Percentiles rank a stretch among this genome's conserved stretches.
Conservation (phyloP, 257 asterid genomes). For the Solanum medicagineum region DNA sequence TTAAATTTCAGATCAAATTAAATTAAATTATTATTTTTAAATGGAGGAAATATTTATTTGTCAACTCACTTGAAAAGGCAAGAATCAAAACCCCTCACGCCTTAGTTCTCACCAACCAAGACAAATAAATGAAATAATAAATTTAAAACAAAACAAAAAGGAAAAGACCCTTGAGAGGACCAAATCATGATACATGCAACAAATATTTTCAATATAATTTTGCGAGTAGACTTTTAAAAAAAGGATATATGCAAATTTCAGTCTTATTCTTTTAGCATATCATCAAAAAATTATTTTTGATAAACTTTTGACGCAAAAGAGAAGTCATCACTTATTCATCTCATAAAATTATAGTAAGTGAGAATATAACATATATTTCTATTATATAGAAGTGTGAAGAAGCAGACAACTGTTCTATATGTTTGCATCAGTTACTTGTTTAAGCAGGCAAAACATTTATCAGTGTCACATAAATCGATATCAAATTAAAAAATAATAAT, state of each 20-base stretch:
- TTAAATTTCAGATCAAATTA: no score
- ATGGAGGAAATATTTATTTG: background rate
- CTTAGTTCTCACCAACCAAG: background rate
- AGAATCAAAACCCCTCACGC: background rate
- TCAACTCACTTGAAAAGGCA: background rate
- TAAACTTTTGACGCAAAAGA: rapidly evolving
- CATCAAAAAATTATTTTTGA: rapidly evolving
- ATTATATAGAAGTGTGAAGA: no score
- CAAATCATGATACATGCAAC: background rate
- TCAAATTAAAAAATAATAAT: no score
- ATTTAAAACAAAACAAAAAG: background rate
- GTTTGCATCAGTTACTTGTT: no score
- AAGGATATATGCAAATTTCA: background rate
- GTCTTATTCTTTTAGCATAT: background rate
- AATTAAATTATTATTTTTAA: no score
- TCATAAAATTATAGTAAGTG: background rate
- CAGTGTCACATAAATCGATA: no score
- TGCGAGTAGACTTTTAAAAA: rapidly evolving
- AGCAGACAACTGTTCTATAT: no score
- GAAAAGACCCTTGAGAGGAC: background rate
- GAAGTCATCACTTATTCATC: no score
- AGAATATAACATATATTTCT: no score
- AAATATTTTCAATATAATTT: background rate
- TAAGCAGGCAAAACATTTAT: no score
- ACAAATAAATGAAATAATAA: background rate